phyloP scores from a whole-genome alignment of 2,329 filamentous ascomycete genomes.

The Claviceps africana region DNA sequence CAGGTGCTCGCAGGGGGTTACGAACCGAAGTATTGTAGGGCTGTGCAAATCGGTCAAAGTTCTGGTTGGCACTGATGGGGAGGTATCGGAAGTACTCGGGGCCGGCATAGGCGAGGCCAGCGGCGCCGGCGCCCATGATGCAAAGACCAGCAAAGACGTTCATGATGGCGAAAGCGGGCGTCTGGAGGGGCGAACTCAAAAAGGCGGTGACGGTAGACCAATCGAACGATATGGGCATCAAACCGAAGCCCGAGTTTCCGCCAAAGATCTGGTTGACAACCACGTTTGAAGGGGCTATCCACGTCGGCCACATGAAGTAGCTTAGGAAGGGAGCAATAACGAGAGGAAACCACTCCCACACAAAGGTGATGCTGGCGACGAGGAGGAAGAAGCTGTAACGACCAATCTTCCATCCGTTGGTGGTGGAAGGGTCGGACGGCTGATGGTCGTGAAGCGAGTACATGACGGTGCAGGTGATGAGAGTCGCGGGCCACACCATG shows the following conservation, averaged over 20 bases:
- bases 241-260: slow-evolving; percentile 42
- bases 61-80: slow-evolving; percentile 37
- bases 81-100: slow-evolving; percentile 40
- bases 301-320: slow-evolving; percentile 46
- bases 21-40: slow-evolving; percentile 34
- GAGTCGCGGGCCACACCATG: slow-evolving; percentile 50
- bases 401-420: slow-evolving; percentile 44
- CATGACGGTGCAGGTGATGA: slow-evolving; percentile 49
- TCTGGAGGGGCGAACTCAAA: slow-evolving; percentile 41
- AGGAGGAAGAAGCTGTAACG: slow-evolving; percentile 45
- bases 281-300: slow-evolving; percentile 47
- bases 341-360: slow-evolving; percentile 45
- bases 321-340: slow-evolving; percentile 45
- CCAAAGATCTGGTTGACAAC: slow-evolving; percentile 54
- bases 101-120: slow-evolving; percentile 37
- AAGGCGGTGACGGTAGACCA: slow-evolving; percentile 49
- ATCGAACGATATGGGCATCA: slow-evolving; percentile 53
- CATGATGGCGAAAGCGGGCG: slow-evolving; percentile 44
- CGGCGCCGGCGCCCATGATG: slow-evolving; percentile 36
- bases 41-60: slow-evolving; percentile 45
- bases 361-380: slow-evolving; percentile 34
- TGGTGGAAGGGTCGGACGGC: slow-evolving; percentile 33
- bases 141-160: slow-evolving; percentile 42
- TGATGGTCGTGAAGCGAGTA: slow-evolving; percentile 50
- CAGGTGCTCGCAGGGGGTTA: background rate